Conservation (phyloP, 108 stramenopile species). For the Hondaea fermentalgiana region DNA sequence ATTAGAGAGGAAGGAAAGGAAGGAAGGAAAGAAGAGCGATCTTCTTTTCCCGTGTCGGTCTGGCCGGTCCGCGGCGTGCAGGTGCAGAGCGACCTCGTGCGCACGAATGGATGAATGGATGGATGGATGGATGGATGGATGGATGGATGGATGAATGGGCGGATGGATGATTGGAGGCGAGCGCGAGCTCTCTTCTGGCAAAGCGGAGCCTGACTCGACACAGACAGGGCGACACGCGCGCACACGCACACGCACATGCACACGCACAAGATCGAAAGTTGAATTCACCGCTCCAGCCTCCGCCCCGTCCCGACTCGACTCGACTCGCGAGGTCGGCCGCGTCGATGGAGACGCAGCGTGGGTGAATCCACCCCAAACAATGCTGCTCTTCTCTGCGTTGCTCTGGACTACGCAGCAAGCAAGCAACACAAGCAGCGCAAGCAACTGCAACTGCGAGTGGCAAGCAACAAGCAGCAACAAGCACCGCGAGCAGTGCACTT, state of each 20-base stretch:
- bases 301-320: neutral
- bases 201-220: neutral
- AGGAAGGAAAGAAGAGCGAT: neutral
- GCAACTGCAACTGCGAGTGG: no score
- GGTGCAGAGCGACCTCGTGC: neutral
- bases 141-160: neutral
- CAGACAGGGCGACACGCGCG: neutral
- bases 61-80: neutral
- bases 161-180: neutral
- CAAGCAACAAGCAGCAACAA: no score
- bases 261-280: neutral
- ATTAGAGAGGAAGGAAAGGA: neutral
- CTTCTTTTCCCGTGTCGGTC: neutral
- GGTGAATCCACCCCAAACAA: no score
- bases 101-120: neutral
- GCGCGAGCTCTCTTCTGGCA: no score
- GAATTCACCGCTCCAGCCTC: neutral
- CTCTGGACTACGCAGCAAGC: no score
- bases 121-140: neutral
- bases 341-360: no score
- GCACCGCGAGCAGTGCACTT: no score
- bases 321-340: no score
- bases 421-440: no score
- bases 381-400: no score
- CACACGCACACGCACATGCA: neutral